Evolutionary conservation across 495 filamentous ascomycete genomes (phyloP).

Genomic region (Annulohypoxylon stygium): DNA sequence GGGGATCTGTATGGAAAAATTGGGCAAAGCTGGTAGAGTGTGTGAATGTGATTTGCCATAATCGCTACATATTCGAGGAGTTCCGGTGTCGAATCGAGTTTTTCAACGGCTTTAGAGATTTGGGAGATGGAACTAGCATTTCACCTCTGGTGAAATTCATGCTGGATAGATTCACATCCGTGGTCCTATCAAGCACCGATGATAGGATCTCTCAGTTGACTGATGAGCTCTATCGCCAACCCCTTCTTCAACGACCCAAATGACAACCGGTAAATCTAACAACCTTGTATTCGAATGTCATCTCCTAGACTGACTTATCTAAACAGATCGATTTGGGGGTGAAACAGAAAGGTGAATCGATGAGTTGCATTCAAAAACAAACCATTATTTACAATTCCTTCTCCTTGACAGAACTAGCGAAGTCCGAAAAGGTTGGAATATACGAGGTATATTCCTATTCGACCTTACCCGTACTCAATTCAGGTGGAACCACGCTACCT

Average conservation of each 20-base stretch:
- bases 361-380: background rate
- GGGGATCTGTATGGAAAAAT: background rate
- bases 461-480: background rate
- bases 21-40: background rate
- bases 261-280: background rate
- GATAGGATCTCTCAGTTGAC: background rate
- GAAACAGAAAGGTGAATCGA: too few relatives aligned
- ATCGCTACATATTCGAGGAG: background rate
- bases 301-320: background rate
- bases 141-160: background rate
- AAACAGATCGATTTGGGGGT: background rate
- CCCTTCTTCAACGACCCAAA: background rate
- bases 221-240: background rate
- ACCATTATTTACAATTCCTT: background rate
- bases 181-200: background rate
- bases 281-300: background rate
- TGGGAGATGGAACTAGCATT: background rate
- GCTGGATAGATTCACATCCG: background rate
- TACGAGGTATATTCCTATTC: background rate
- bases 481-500: background rate
- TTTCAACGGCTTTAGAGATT: background rate
- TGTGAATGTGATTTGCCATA: background rate
- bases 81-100: background rate
- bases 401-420: too few relatives aligned
- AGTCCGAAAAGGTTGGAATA: background rate